phyloP scores from a whole-genome alignment of 345 rosid species.

The Melaleuca quinquenervia region DNA sequence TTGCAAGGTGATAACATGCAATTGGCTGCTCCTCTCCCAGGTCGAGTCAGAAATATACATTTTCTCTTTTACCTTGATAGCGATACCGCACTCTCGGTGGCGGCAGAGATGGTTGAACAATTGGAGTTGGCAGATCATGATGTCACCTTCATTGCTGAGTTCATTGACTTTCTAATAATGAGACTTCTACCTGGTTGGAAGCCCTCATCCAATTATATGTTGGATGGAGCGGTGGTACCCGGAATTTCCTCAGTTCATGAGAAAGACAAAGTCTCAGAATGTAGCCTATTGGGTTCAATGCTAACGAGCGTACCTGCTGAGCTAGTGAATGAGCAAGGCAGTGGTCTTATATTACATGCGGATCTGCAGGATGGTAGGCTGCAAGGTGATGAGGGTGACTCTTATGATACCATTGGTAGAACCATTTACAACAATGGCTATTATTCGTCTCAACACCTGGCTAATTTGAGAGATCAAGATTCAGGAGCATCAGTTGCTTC shows the following conservation, averaged over 20 bases:
- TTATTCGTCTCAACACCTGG: constrained; percentile 14
- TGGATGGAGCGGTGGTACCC: constrained; percentile 10
- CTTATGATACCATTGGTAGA: not conserved
- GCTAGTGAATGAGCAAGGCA: constrained; percentile 1
- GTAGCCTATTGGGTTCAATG: constrained; percentile 17
- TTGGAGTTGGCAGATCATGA: constrained; percentile 59
- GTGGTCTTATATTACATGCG: not conserved
- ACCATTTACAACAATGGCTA: constrained; percentile 1
- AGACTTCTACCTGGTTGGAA: constrained; percentile 42
- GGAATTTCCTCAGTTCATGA: constrained; percentile 2
- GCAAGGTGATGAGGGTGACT: constrained; percentile 2
- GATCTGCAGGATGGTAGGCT: not conserved
- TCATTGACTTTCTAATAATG: constrained; percentile 52
- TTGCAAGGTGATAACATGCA: not conserved
- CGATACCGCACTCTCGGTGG: constrained; percentile 61
- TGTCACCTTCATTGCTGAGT: constrained; percentile 55
- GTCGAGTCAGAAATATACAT: constrained; percentile 48
- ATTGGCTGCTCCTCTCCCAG: constrained; percentile 11
- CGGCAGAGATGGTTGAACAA: constrained; percentile 77
- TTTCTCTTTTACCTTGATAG: constrained; percentile 58
- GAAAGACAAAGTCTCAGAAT: constrained; percentile 4
- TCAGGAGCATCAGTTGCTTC: constrained; percentile 29
- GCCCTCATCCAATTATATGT: constrained; percentile 13
- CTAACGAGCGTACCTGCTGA: constrained; percentile 7
- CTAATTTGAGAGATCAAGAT: constrained; percentile 21